Evolutionary conservation across 495 filamentous ascomycete genomes (phyloP), one percentile per base, ranked within the genome.

Genomic region (Aspergillus homomorphus): DNA sequence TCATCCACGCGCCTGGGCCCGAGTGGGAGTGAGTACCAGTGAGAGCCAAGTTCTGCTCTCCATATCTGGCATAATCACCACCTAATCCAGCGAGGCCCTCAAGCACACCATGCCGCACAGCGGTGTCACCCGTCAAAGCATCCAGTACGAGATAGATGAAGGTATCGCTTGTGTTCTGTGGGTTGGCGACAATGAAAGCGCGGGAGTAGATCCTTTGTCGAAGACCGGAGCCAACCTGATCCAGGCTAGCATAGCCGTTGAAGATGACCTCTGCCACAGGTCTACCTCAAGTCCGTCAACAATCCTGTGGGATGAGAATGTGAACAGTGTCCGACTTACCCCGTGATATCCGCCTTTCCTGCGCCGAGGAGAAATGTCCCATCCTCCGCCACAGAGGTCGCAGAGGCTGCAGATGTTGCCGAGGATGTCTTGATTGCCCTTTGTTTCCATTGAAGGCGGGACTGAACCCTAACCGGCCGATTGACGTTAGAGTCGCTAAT

Each of bases 1-100:
- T 98, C 60, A 96, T 79, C 92, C 92, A 98, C 20, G 90, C 93
- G 3, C 87, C 93, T 15, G 93, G 92, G 0, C 92, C 93, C 14
- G 92, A 89, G 71, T 98, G 93, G 9, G 89, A 93, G 71, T 98
- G 93, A 3, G 94, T 97, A 19, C 94, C 93, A 3, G 89, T 95
- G 16, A 98, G 80, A 33, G 93, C 93, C 38, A 98, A 72, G 72
- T 97, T 98, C 57, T 87, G 82, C 57, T 91, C 86, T 48, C 82
- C 84, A 69, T 97, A 98, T 41, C 84, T 71, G 5, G 80, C 73
- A 69, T 91, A 96, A 12, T 86, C 83, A 4, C 79, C 62, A 0
- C 91, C 91, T 14, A 94, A 72, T 2, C 66, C 76, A 33, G 76
- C 71, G 20, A 98, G 77, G 8, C 84, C 89, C 57, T 90, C 72